Evolutionary conservation across 176 grass and related monocot genomes (phyloP), one percentile per base, ranked within the genome.

Genomic region (Carex kokanica): DNA sequence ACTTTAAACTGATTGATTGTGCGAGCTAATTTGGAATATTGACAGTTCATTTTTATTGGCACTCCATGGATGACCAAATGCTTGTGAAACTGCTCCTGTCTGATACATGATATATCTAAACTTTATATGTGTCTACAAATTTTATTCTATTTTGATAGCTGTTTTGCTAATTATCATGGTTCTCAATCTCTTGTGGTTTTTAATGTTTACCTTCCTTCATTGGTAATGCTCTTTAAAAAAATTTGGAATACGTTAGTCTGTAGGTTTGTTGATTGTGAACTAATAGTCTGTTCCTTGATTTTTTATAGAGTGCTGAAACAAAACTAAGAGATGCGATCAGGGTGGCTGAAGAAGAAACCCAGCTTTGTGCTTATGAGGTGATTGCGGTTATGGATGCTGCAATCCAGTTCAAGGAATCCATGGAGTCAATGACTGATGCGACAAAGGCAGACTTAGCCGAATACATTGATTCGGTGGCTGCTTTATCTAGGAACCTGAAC

Each of bases 361-460:
- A 95, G 64, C 10, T 56, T 17, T 88, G 88, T 14, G 86, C 88
- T 13, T 55, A 24, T 0, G 89, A 93, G 29, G 62, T 99, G 24
- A 60, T 93, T 88, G 52, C 72, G 5, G 36, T 95, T 60, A 81
- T 95, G 11, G 89, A 90, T 77, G 51, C 66, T n/a, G 72, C 91
- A n/a, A 53, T 83, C 5, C 88, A 89, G 36, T 78, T 91, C 72
- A 95, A 91, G 85, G 88, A 95, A 83, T 90, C 57, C 14, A 90
- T 93, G 82, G 91, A 95, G 67, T 45, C 80, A 23, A 60, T 58
- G 49, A 59, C 72, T 32, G 62, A 72, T 78, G 69, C 56, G 11
- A 83, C 86, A 31, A 93, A 87, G 56, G 80, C 77, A 75, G 96
- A 88, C 3, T 84, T 99, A 0, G 86, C 84, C 24, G 96, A 91